Evolutionary conservation across 129 eudicot species (phyloP), one percentile per base, ranked within the genome.

Genomic region (Rutidosis leptorrhynchoides): DNA sequence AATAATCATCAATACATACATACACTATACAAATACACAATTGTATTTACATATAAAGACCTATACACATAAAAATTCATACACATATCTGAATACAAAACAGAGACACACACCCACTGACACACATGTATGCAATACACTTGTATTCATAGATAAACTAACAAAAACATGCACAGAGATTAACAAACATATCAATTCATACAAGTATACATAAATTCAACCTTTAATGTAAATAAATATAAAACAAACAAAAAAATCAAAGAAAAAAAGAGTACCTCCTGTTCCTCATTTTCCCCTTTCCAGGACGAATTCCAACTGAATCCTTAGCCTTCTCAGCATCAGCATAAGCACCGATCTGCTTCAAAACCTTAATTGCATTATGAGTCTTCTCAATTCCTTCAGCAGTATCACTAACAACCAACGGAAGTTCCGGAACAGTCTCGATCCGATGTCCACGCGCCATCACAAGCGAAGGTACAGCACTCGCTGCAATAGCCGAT

Each of bases 251-350:
- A n/a, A n/a, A n/a, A n/a, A n/a, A 33, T 33, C 4, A 8, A 33
- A 33, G 40, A 33, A 8, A 14, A 43, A 11, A 1, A 43, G 3
- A 2, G 17, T 43, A 43, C 58, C 97, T 68, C 0, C 97, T 65
- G 72, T 90, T 90, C 43, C 93, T 75, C 95, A 84, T 84, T 56
- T 90, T 90, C 0, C 97, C 97, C 67, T 82, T 83, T 2, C 95
- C 97, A 0, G 97, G 78, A 3, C 97, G 85, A 25, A 90, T 87
- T 4, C 85, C 87, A 0, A 29, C 80, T 17, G 84, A 75, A 25
- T 84, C 85, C 83, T 90, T 90, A 0, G 95, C 97, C 59, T 90
- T 87, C 68, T 90, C 97, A 1, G 87, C 97, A 63, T 90, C 97
- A 2, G 82, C 54, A 14, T 58, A 80, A 4, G 97, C 95, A 5